A percentile compares a stretch with the other conserved stretches of the same genome.
Evolutionary conservation across 2,329 filamentous ascomycete genomes (phyloP).

Genomic region (Fusarium continuum): DNA sequence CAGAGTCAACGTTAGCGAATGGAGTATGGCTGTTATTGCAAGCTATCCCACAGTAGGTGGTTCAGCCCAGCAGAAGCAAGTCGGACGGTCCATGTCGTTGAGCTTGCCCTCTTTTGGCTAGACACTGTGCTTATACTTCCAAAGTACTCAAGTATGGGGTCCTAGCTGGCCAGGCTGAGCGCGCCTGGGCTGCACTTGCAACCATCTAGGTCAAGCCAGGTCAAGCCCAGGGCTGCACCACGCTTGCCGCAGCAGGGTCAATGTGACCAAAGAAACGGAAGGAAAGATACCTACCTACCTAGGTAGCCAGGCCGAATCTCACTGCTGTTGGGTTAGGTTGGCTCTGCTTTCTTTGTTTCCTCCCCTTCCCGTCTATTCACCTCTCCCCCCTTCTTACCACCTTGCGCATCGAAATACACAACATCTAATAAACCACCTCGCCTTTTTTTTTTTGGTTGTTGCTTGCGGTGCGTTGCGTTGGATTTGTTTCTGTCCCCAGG

Average conservation of each 20-base stretch:
- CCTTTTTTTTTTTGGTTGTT: not conserved
- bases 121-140: constrained; percentile 17
- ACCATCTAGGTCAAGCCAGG: constrained; percentile 20
- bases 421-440: not conserved
- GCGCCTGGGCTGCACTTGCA: constrained; percentile 26
- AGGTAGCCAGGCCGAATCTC: not conserved
- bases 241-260: constrained; percentile 31
- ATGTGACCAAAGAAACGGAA: constrained; percentile 18
- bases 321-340: constrained; percentile 2
- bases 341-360: constrained; percentile 12
- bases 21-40: not conserved
- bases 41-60: too few relatives aligned
- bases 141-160: constrained; percentile 19
- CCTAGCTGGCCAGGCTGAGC: constrained; percentile 27
- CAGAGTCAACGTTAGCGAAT: constrained; percentile 5
- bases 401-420: not conserved
- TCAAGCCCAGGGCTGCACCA: constrained; percentile 11
- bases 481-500: constrained; percentile 12
- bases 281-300: too few relatives aligned
- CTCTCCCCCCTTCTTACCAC: constrained; percentile 6
- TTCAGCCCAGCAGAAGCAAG: constrained; percentile 21
- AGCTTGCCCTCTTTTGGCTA: constrained; percentile 9
- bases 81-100: not conserved
- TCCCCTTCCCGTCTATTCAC: constrained; percentile 16
- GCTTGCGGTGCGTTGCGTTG: not conserved